A percentile compares a stretch with the other conserved stretches of the same genome.
phyloP scores from a whole-genome alignment of 306 rosid species.

The Begonia loranthoides region DNA sequence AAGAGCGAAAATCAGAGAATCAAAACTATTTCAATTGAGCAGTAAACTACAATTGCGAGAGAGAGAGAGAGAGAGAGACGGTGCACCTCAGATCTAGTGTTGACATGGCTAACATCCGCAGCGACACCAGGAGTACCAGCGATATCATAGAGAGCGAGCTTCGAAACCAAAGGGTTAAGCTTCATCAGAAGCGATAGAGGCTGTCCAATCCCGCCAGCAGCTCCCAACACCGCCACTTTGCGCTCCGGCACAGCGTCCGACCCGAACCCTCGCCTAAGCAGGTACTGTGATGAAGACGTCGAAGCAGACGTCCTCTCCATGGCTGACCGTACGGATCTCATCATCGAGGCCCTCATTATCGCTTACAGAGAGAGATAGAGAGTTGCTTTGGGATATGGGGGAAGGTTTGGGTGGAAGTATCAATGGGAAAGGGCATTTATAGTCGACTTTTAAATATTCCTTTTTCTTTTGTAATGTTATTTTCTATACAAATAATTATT shows the following conservation, averaged over 20 bases:
- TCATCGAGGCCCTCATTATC: slow-evolving; percentile 47
- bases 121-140: slow-evolving; percentile 95
- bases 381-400: background rate
- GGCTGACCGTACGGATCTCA: slow-evolving; percentile 52
- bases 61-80: background rate
- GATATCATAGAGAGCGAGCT: slow-evolving; percentile 81
- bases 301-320: slow-evolving; percentile 15
- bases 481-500: too few relatives aligned
- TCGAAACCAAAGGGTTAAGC: slow-evolving; percentile 82
- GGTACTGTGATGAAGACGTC: slow-evolving; percentile 9
- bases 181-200: slow-evolving; percentile 84
- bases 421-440: too few relatives aligned
- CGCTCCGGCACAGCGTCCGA: slow-evolving; percentile 52
- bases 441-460: too few relatives aligned
- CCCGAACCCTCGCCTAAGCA: slow-evolving; percentile 38
- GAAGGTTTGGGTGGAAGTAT: too few relatives aligned
- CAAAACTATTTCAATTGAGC: too few relatives aligned
- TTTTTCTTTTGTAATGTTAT: too few relatives aligned
- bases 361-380: slow-evolving; percentile 1
- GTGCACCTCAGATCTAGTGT: slow-evolving; percentile 84
- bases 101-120: slow-evolving; percentile 94
- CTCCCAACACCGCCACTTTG: slow-evolving; percentile 80
- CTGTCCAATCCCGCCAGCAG: slow-evolving; percentile 96
- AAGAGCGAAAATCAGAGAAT: too few relatives aligned
- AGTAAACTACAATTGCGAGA: background rate